phyloP scores from a whole-genome alignment of 1,139 yeast genomes.

The Hansenula lynferdii region DNA sequence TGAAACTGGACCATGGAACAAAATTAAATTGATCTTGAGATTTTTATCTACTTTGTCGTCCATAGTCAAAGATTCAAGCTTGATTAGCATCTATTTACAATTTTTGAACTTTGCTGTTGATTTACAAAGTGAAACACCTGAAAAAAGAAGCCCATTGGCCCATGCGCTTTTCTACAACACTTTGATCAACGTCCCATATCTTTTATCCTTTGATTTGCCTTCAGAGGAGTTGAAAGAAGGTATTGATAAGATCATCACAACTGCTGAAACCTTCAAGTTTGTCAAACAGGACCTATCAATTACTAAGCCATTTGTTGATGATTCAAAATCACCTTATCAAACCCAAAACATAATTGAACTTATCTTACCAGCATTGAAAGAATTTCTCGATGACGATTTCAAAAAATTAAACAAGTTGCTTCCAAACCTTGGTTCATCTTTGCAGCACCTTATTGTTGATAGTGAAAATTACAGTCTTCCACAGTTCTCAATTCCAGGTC shows the following conservation, averaged over 20 bases:
- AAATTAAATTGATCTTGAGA: conserved; percentile 65
- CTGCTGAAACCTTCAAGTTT: conserved; percentile 32
- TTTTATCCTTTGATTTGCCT: conserved; percentile 41
- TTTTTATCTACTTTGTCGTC: conserved; percentile 65
- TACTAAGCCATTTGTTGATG: conserved; percentile 38
- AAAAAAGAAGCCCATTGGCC: conserved; percentile 50
- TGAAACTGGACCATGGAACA: conserved; percentile 67
- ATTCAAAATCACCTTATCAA: conserved; percentile 45
- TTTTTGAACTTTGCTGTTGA: conserved; percentile 54
- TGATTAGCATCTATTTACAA: conserved; percentile 48
- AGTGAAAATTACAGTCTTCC: conserved; percentile 41
- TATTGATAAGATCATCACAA: conserved; percentile 40
- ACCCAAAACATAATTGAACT: conserved; percentile 47
- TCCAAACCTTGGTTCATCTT: conserved; percentile 23
- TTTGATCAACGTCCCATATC: conserved; percentile 65
- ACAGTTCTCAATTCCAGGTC: conserved; percentile 42
- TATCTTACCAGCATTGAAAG: conserved; percentile 49
- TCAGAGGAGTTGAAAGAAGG: conserved; percentile 31
- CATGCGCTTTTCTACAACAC: conserved; percentile 66
- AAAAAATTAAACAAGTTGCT: conserved; percentile 18
- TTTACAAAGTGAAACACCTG: conserved; percentile 38
- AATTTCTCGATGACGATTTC: conserved; percentile 25
- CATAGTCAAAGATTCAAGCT: conserved; percentile 47
- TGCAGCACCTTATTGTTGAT: conserved; percentile 16
- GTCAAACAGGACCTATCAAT: conserved; percentile 19